Percentiles rank a stretch among this genome's conserved stretches.
These are phyloP conservation scores for Stereocaulon alpinum DNA, from an alignment of 495 filamentous ascomycete species.

Conservation along the genomic window DNA sequence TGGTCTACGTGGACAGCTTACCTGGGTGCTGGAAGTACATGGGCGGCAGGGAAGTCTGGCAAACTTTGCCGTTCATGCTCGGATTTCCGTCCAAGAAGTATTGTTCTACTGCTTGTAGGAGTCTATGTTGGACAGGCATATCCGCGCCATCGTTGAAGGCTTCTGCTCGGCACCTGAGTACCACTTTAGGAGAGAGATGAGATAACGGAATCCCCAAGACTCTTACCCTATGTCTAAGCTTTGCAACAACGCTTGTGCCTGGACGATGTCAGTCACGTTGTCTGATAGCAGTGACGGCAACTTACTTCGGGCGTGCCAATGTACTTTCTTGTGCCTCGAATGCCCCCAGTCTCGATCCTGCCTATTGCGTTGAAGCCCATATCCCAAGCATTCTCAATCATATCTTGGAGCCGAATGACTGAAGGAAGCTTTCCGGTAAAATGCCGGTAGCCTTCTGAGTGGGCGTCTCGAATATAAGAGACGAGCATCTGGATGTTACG, in stretches of 20 bases:
- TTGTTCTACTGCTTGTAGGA: conserved; percentile 57
- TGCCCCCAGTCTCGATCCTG: conserved; percentile 73
- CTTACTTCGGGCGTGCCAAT: conserved; percentile 88
- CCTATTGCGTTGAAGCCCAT: conserved; percentile 66
- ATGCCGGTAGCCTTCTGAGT: conserved; percentile 44
- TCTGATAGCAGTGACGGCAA: conserved; percentile 6
- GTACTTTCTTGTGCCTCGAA: conserved; percentile 82
- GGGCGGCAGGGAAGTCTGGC: conserved; percentile 60
- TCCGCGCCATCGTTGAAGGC: conserved; percentile 35
- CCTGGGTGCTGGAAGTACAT: conserved; percentile 85
- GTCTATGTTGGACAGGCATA: conserved; percentile 39
- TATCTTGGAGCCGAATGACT: conserved; percentile 75
- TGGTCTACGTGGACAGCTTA: conserved; percentile 24
- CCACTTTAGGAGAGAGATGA: neutral
- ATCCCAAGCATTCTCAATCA: conserved; percentile 88
- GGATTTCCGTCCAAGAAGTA: conserved; percentile 55
- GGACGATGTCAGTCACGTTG: conserved; percentile 3
- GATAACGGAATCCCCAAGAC: conserved; percentile 7
- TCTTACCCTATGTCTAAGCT: conserved; percentile 50
- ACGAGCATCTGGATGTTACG: conserved; percentile 92
- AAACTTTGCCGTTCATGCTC: conserved; percentile 41
- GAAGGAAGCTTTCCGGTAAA: conserved; percentile 58
- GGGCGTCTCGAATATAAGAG: conserved; percentile 59
- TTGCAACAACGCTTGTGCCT: conserved; percentile 75
- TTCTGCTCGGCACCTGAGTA: conserved; percentile 40